These are phyloP conservation scores for Ganoderma sp. DNA, from an alignment of 1,284 basidiomycete species.

Conservation along the genomic window DNA sequence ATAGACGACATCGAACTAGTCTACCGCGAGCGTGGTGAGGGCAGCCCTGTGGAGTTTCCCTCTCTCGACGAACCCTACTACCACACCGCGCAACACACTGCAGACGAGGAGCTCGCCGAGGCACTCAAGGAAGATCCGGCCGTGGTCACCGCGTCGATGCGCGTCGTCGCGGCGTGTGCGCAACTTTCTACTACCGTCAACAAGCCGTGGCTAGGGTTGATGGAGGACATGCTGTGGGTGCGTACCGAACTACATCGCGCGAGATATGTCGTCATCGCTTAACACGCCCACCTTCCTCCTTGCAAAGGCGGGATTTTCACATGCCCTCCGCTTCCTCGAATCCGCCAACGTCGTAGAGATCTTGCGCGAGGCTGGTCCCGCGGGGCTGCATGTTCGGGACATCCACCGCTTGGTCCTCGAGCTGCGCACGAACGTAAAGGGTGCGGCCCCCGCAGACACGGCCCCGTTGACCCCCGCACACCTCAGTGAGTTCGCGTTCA, in stretches of 20 bases:
- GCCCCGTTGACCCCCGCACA: constrained; percentile 9
- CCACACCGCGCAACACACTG: constrained; percentile 41
- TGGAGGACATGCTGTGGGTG: constrained; percentile 24
- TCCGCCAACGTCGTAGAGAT: constrained; percentile 38
- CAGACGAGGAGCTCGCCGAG: constrained; percentile 45
- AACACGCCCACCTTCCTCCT: no score
- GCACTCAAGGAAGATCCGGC: constrained; percentile 58
- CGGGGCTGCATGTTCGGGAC: constrained; percentile 38
- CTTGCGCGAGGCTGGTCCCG: constrained; percentile 43
- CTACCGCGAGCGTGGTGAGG: constrained; percentile 44
- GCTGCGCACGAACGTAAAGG: constrained; percentile 22
- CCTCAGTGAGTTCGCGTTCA: constrained; percentile 11
- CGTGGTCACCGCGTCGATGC: constrained; percentile 58
- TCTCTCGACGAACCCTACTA: constrained; percentile 57
- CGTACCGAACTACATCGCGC: background rate
- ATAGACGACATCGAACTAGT: constrained; percentile 69
- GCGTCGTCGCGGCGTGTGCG: constrained; percentile 65
- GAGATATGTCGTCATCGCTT: background rate
- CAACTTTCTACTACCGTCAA: constrained; percentile 65
- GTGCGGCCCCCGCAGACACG: constrained; percentile 24
- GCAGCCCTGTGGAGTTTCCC: constrained; percentile 56
- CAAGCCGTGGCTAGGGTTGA: constrained; percentile 27
- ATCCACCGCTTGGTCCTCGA: constrained; percentile 22
- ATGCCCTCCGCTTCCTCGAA: constrained; percentile 21
- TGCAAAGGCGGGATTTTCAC: constrained; percentile 17